Base-by-base conservation (phyloP, 1,284 basidiomycete genomes). In the Inonotus obliquus region DNA sequence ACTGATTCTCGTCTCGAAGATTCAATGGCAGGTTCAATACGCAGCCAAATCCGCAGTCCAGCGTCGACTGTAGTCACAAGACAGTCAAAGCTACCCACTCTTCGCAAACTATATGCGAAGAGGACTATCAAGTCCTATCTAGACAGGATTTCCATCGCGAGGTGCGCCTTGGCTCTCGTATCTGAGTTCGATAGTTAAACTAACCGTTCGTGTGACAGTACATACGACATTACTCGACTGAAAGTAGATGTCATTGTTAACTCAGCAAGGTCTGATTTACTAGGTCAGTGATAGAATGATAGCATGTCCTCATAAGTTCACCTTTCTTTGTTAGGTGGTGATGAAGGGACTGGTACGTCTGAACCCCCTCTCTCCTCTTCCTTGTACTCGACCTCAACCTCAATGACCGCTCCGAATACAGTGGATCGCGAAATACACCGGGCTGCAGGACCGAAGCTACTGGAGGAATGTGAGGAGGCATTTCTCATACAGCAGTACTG, bases 351-450 rank as follows among this genome's bases (percentile, higher is more conserved):
- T 7, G 55, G 78, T 71, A 19, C 21, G 37, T 10, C 25, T 32
- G 32, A 32, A 32, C 4, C 9, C 32, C 32, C 9, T 11, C 25
- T 23, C 6, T 52, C 9, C 21, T 35, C 29, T 27, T 55, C 10
- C 29, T 25, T 29, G 10, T 17, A 14, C 21, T 53, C 44, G 10
- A 53, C 14, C 52, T 27, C 48, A 59, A 53, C 14, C 52, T 27
- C 48, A 59, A 62, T 38, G 57, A n/a, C 54, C 23, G 45, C 25
- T 29, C 19, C 25, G 54, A 21, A 65, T 59, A 32, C 66, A 89
- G 91, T 94, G 37, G 91, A 94, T 69, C 91, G 91, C 1, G 90
- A 91, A 1, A 94, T 96, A 49, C 96, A 98, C 73, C 71, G 75
- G 4, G 92, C 92, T 3, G 96, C 96, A 2, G 95, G 96, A 1